Evolutionary conservation across 768 basidiomycete genomes (phyloP), one percentile per base, ranked within the genome.

Genomic region (Kwoniella sp.): DNA sequence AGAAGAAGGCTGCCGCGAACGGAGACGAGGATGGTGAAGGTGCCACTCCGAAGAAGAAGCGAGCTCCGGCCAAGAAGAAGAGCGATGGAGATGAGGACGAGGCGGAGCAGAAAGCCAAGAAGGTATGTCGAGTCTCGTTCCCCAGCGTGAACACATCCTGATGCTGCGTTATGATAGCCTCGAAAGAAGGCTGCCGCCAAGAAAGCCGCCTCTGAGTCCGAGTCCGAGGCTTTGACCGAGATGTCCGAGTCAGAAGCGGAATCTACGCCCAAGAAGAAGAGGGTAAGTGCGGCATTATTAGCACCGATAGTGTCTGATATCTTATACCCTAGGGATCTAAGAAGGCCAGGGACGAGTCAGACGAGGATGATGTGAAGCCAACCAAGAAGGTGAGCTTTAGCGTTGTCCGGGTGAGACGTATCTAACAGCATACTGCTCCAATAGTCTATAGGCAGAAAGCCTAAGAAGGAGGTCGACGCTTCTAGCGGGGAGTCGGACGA

Each of bases 251-350:
- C 31, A 14, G 49, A 76, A 50, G 77, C 79, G 45, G 75, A 76
- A 39, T 76, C 75, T 50, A 80, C 80, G 61, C 78, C 78, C 15
- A 83, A 83, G 75, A 79, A 78, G 52, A 74, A 76, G 57, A 72
- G 66, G 40, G 79, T 78, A 23, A 69, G 76, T 8, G 58, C 77
- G 15, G 32, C 8, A 20, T 31, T 51, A 5, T 48, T 54, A 36
- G 34, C 5, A 6, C 37, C 5, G 23, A 20, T n/a, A n/a, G 3
- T 23, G 22, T 26, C 37, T 41, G 11, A 41, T 32, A 38, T 19
- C 12, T 32, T 7, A n/a, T 23, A 14, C 22, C 17, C 12, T 27
- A 39, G 49, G 40, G 44, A n/a, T 19, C 32, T 19, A 50, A 53
- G 48, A 52, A 43, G 50, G 54, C 22, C 11, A 52, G 60, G 53